A percentile compares a stretch with the other conserved stretches of the same genome.
Evolutionary conservation across 2,329 filamentous ascomycete genomes (phyloP).

Genomic region (Reticulascus tulasneorum): DNA sequence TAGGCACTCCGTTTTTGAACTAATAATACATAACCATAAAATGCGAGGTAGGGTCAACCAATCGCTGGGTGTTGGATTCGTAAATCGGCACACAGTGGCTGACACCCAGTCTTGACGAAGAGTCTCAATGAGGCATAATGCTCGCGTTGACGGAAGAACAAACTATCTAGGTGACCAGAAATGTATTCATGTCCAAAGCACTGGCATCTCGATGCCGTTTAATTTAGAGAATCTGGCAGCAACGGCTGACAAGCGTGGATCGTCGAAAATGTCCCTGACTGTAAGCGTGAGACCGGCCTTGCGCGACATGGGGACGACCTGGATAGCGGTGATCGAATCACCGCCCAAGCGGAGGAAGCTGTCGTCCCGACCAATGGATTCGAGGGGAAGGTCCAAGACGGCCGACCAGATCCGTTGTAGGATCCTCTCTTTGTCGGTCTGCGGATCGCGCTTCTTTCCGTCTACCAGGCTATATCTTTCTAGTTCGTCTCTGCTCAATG

Average conservation of each 20-base stretch:
- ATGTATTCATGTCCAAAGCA: no score
- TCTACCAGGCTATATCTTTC: neutral
- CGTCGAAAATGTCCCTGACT: neutral
- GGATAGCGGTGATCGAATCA: conserved; percentile 2
- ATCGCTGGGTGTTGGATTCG: no score
- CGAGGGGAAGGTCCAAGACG: conserved; percentile 24
- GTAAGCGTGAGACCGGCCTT: neutral
- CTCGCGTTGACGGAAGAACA: no score
- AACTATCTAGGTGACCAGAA: no score
- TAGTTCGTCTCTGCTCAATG: neutral
- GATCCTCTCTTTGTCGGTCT: neutral
- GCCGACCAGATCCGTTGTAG: conserved; percentile 27
- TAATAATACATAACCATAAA: no score
- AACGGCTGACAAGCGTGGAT: neutral
- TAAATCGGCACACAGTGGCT: no score
- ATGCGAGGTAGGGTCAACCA: no score
- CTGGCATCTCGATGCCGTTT: no score
- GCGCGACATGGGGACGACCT: neutral
- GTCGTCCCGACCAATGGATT: conserved; percentile 14
- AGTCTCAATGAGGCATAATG: no score
- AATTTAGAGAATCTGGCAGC: no score
- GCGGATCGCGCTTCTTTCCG: neutral
- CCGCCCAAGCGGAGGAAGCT: conserved; percentile 2
- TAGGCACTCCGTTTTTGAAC: no score
- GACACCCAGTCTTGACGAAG: no score